These are phyloP conservation scores for Lepiota venenata DNA, from an alignment of 768 basidiomycete genomes.

Conservation along the genomic window DNA sequence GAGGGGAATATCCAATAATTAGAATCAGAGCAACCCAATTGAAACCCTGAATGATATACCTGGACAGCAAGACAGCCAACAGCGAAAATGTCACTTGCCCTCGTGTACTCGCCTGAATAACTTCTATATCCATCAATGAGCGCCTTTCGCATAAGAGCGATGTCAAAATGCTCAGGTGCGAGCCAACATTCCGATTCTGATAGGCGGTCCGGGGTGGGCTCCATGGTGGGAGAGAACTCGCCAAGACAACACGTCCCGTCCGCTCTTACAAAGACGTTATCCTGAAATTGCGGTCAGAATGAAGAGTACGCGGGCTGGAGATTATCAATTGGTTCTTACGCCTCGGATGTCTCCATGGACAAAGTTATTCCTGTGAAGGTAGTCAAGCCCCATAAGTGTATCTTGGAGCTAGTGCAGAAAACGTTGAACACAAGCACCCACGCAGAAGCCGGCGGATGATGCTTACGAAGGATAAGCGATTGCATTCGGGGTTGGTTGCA, in stretches of 20 bases:
- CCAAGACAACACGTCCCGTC: conserved; percentile 20
- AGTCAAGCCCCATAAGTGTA: conserved; percentile 18
- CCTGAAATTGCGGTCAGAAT: conserved; percentile 5
- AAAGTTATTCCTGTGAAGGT: conserved; percentile 17
- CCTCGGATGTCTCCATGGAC: conserved; percentile 19
- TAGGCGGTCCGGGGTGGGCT: conserved; percentile 15
- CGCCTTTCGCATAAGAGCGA: conserved; percentile 11
- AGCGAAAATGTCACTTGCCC: conserved; percentile 22
- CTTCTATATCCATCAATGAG: conserved; percentile 20
- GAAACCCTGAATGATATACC: conserved; percentile 7
- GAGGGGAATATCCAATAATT: neutral
- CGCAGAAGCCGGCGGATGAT: neutral
- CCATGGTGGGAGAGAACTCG: conserved; percentile 17
- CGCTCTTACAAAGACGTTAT: conserved; percentile 19
- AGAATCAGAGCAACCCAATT: neutral
- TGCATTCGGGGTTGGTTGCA: neutral
- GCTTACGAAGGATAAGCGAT: neutral
- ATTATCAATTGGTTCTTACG: conserved; percentile 6
- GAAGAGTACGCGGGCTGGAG: neutral
- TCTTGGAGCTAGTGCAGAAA: conserved; percentile 3
- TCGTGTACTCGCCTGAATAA: conserved; percentile 22
- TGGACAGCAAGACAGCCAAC: conserved; percentile 20
- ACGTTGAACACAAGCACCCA: neutral
- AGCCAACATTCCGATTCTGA: conserved; percentile 15
- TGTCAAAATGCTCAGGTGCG: conserved; percentile 20